Conservation (phyloP, 2,329 filamentous ascomycete species). For the Rhexocercosporidium sp. region DNA sequence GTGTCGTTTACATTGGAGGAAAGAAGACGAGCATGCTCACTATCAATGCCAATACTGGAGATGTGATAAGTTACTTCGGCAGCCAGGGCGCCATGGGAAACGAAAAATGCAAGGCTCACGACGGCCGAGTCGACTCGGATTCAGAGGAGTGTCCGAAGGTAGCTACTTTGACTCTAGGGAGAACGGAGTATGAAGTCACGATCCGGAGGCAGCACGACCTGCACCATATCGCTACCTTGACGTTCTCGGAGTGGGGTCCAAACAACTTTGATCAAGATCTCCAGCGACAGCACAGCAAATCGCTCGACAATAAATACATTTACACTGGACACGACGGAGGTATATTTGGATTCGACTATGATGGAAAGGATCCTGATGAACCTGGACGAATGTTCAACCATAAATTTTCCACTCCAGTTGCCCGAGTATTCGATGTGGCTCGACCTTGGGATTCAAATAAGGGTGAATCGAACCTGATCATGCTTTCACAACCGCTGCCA, state of each 20-base stretch:
- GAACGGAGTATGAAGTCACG: constrained; percentile 87
- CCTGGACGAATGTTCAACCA: constrained; percentile 62
- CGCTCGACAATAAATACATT: constrained; percentile 87
- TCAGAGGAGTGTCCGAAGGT: constrained; percentile 78
- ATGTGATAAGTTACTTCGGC: constrained; percentile 83
- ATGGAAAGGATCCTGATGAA: constrained; percentile 44
- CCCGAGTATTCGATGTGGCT: constrained; percentile 86
- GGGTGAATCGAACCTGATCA: constrained; percentile 76
- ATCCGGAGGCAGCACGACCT: constrained; percentile 79
- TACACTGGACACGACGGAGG: constrained; percentile 86
- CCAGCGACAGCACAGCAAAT: constrained; percentile 77
- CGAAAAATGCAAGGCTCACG: constrained; percentile 58
- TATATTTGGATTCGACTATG: constrained; percentile 79
- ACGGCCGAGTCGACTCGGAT: constrained; percentile 55
- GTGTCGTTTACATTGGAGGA: constrained; percentile 86
- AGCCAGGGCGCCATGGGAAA: constrained; percentile 71
- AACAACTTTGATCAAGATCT: constrained; percentile 92
- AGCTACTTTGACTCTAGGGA: constrained; percentile 81
- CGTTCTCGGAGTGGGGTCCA: constrained; percentile 91
- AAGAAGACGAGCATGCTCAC: constrained; percentile 92
- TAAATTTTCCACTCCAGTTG: constrained; percentile 77
- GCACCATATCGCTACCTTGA: constrained; percentile 83
- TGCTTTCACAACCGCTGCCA: constrained; percentile 84
- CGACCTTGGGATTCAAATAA: constrained; percentile 70
- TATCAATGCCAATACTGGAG: constrained; percentile 84